Conservation (phyloP, 306 rosid genomes). For the Styphnolobium japonicum region DNA sequence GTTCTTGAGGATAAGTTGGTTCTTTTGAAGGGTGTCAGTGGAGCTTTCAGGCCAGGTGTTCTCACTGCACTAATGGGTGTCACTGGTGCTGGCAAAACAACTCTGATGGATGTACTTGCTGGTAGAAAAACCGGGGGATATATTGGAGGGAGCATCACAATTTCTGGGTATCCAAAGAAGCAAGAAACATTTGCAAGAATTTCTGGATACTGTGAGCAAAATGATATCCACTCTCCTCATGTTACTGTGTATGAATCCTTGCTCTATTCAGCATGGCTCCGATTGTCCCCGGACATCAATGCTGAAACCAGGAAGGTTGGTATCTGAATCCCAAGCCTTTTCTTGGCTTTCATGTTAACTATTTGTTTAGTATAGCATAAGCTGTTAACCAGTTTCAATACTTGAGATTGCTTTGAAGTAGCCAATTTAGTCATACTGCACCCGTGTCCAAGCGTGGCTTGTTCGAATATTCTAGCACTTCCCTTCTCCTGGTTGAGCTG, state of each 20-base stretch:
- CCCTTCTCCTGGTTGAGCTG: background rate
- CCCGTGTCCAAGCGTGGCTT: background rate
- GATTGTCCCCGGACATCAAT: slow-evolving; percentile 48
- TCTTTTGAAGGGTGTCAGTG: slow-evolving; percentile 76
- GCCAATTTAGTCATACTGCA: background rate
- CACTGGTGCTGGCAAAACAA: slow-evolving; percentile 97
- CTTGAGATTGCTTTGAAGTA: background rate
- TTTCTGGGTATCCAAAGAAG: slow-evolving; percentile 84
- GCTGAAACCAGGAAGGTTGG: slow-evolving; percentile 54
- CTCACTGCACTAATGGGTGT: slow-evolving; percentile 95
- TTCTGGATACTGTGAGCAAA: slow-evolving; percentile 93
- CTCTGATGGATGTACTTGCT: slow-evolving; percentile 90
- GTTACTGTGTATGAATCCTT: slow-evolving; percentile 61
- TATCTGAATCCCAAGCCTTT: slow-evolving; percentile 12
- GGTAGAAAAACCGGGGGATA: slow-evolving; percentile 92
- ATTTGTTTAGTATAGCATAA: background rate
- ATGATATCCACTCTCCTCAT: slow-evolving; percentile 79
- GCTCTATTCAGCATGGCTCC: slow-evolving; percentile 65
- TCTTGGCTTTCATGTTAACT: background rate
- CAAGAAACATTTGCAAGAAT: slow-evolving; percentile 90
- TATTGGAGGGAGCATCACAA: slow-evolving; percentile 63
- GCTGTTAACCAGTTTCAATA: background rate
- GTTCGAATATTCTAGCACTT: background rate
- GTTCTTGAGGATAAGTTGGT: slow-evolving; percentile 63
- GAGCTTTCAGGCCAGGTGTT: slow-evolving; percentile 88